Conservation (phyloP, 208 protist genomes). For the Lotmaria passim region DNA sequence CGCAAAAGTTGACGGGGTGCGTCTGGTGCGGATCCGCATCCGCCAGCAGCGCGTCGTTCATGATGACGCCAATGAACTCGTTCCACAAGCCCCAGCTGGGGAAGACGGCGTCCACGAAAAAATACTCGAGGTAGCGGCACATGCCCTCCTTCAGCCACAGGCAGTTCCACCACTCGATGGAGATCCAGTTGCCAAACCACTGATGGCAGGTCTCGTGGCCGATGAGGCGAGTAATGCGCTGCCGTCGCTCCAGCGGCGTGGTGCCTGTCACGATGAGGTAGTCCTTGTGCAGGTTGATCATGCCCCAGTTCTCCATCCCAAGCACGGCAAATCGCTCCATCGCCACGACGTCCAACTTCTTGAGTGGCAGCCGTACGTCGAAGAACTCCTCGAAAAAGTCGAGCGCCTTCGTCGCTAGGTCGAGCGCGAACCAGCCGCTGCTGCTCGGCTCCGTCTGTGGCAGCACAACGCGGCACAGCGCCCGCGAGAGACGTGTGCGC, state of each 20-base stretch:
- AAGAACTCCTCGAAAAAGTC: conserved; percentile 92
- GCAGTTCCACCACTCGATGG: conserved; percentile 94
- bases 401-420: conserved; percentile 86
- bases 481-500: conserved; percentile 32
- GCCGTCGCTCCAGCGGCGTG: conserved; percentile 59
- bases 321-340: conserved; percentile 45
- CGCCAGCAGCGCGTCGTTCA: conserved; percentile 44
- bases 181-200: conserved; percentile 95
- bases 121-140: conserved; percentile 93
- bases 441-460: conserved; percentile 35
- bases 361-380: conserved; percentile 82
- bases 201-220: conserved; percentile 95
- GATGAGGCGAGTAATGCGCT: conserved; percentile 89
- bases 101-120: conserved; percentile 77
- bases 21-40: conserved; percentile 46
- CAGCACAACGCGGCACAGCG: conserved; percentile 72
- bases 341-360: conserved; percentile 88
- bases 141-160: conserved; percentile 98
- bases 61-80: conserved; percentile 51
- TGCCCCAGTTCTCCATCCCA: conserved; percentile 93
- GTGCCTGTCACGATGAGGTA: conserved; percentile 67
- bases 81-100: conserved; percentile 87
- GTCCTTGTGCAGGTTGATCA: conserved; percentile 82
- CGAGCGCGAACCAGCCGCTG: conserved; percentile 85
- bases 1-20: conserved; percentile 55